Evolutionary conservation across 2,329 filamentous ascomycete genomes (phyloP).

Genomic region (Aspergillus quadricinctus): DNA sequence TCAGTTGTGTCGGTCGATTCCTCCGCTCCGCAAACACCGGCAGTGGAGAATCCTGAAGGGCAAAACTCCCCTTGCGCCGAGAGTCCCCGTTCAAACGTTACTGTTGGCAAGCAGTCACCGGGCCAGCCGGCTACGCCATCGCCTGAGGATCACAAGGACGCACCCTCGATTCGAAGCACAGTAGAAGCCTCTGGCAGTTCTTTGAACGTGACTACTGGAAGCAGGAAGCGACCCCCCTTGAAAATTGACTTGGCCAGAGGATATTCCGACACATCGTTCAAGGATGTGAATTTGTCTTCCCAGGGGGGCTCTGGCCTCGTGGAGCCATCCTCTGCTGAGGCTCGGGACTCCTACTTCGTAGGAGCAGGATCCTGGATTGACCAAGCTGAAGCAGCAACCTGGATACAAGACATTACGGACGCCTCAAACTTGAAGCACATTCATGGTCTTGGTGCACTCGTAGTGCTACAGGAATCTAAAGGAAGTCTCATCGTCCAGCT

Average conservation of each 20-base stretch:
- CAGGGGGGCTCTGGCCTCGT: too few relatives aligned
- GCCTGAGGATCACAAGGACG: neutral
- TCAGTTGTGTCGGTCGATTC: conserved; percentile 70
- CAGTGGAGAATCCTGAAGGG: conserved; percentile 17
- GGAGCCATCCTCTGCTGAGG: neutral
- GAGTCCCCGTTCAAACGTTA: conserved; percentile 3
- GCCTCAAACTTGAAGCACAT: neutral
- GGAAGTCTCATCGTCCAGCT: conserved; percentile 67
- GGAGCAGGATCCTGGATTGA: neutral
- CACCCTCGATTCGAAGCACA: neutral
- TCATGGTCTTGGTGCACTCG: conserved; percentile 41
- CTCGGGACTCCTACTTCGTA: neutral
- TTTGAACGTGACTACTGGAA: neutral
- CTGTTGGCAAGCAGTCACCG: neutral
- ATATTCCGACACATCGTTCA: neutral
- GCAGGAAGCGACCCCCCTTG: neutral
- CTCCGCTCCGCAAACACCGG: conserved; percentile 21
- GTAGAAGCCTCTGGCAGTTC: neutral
- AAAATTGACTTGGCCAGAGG: neutral
- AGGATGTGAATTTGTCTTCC: neutral
- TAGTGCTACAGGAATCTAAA: conserved; percentile 59
- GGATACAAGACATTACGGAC: neutral
- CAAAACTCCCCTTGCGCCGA: conserved; percentile 16
- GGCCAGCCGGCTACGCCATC: neutral
- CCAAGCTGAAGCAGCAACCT: neutral